Conservation (phyloP, 371 early-diverging fungal species). For the Actinomortierella ambigua region DNA sequence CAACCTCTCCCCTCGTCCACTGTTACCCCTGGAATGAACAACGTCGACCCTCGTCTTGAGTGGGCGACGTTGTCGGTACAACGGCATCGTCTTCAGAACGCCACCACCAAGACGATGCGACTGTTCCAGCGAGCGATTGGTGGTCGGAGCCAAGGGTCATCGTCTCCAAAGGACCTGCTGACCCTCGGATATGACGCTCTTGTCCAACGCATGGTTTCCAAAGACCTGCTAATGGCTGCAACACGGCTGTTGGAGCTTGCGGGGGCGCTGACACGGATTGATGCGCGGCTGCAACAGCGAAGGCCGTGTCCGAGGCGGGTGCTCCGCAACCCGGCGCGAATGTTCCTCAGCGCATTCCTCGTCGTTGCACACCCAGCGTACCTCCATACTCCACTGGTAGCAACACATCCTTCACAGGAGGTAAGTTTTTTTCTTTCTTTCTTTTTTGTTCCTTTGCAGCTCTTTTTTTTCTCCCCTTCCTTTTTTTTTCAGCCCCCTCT, state of each 20-base stretch:
- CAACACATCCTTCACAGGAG: neutral
- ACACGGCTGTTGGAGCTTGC: conserved; percentile 26
- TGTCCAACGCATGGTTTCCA: conserved; percentile 25
- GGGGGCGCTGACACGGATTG: conserved; percentile 19
- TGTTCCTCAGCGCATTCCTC: conserved; percentile 41
- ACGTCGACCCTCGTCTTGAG: no score
- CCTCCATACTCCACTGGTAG: conserved; percentile 31
- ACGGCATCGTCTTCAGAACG: no score
- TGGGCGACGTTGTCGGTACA: no score
- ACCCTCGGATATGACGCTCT: conserved; percentile 20
- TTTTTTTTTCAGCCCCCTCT: neutral
- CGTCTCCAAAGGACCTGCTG: conserved; percentile 26
- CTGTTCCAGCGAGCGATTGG: no score
- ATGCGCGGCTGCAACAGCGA: neutral
- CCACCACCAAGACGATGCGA: no score
- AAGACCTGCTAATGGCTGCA: conserved; percentile 26
- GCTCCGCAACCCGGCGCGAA: conserved; percentile 24
- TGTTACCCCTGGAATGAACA: no score
- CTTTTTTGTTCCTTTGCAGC: neutral
- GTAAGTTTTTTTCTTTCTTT: neutral
- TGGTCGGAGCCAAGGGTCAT: no score
- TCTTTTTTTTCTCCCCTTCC: neutral
- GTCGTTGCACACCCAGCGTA: conserved; percentile 31
- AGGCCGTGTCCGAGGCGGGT: neutral
- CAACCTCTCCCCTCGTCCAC: no score